A percentile compares a stretch with the other conserved stretches of the same genome.
These are phyloP conservation scores for Friedmanniomyces simplex DNA, from an alignment of 495 filamentous ascomycete species.

Conservation along the genomic window DNA sequence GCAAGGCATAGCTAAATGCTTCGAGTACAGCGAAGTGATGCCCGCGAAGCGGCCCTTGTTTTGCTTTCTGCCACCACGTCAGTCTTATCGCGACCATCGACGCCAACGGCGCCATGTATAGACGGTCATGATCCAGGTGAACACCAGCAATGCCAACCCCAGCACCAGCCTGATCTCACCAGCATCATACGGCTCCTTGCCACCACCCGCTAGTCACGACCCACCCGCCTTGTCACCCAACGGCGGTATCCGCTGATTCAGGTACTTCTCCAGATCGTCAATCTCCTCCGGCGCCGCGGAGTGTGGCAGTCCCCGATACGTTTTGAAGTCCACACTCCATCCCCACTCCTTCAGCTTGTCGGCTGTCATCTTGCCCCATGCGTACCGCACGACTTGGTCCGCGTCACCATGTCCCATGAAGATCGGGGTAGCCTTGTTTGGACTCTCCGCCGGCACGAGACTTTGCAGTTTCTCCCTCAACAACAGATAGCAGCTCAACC, in stretches of 20 bases:
- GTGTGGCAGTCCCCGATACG: constrained; percentile 67
- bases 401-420: constrained; percentile 77
- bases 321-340: constrained; percentile 61
- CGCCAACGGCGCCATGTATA: constrained; percentile 9
- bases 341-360: constrained; percentile 54
- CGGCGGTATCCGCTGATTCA: constrained; percentile 51
- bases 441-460: constrained; percentile 49
- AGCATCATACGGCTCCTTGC: constrained; percentile 17
- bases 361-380: constrained; percentile 56
- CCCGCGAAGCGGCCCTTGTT: no score
- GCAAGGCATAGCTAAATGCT: no score
- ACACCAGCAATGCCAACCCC: constrained; percentile 2
- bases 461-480: constrained; percentile 60
- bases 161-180: constrained; percentile 16
- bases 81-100: no score
- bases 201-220: constrained; percentile 11
- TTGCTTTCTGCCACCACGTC: no score
- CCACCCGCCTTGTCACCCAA: constrained; percentile 26
- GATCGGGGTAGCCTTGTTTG: constrained; percentile 71
- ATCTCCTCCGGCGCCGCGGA: constrained; percentile 71
- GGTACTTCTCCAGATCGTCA: constrained; percentile 68
- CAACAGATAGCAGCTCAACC: constrained; percentile 71
- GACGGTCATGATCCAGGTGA: constrained; percentile 7
- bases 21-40: no score
- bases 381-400: constrained; percentile 58